Conservation (phyloP, 2,329 filamentous ascomycete genomes). For the Ophiocordyceps camponoti-leonardi region DNA sequence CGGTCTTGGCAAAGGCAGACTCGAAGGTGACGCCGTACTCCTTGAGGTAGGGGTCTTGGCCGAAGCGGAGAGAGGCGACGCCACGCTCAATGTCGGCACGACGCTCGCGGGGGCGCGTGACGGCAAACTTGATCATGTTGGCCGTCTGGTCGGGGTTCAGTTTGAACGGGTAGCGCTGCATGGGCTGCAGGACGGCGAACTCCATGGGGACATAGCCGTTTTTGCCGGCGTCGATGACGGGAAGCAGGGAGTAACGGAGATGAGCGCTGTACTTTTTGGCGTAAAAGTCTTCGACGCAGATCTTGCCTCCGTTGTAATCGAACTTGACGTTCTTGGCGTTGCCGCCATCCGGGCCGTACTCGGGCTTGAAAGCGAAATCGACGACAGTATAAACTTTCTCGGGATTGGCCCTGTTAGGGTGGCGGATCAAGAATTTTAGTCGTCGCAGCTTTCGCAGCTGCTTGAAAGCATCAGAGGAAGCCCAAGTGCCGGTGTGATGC, state of each 20-base stretch:
- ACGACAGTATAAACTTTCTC: conserved; percentile 34
- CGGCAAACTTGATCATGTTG: conserved; percentile 85
- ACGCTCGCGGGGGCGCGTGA: conserved; percentile 57
- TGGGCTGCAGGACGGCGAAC: conserved; percentile 29
- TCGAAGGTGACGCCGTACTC: conserved; percentile 61
- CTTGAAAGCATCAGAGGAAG: conserved; percentile 33
- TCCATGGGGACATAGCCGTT: conserved; percentile 45
- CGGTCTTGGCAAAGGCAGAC: conserved; percentile 42
- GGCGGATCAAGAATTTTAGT: conserved; percentile 37
- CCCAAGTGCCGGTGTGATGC: conserved; percentile 8
- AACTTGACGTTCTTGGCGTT: conserved; percentile 39
- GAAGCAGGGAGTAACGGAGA: conserved; percentile 29
- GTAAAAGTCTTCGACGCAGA: conserved; percentile 38
- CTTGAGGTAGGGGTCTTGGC: conserved; percentile 53
- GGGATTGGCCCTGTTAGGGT: conserved; percentile 26
- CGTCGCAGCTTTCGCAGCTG: conserved; percentile 34
- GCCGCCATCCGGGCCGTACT: conserved; percentile 26
- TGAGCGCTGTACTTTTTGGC: conserved; percentile 31
- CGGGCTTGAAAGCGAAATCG: conserved; percentile 28
- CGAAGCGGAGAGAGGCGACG: conserved; percentile 43
- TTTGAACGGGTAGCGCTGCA: conserved; percentile 48
- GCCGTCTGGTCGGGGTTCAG: conserved; percentile 49
- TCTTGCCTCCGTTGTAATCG: conserved; percentile 24
- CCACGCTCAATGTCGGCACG: conserved; percentile 39
- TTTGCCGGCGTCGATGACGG: conserved; percentile 39